Evolutionary conservation across 352 stramenopile species (phyloP).

Genomic region (Elongisporangium anandrum): DNA sequence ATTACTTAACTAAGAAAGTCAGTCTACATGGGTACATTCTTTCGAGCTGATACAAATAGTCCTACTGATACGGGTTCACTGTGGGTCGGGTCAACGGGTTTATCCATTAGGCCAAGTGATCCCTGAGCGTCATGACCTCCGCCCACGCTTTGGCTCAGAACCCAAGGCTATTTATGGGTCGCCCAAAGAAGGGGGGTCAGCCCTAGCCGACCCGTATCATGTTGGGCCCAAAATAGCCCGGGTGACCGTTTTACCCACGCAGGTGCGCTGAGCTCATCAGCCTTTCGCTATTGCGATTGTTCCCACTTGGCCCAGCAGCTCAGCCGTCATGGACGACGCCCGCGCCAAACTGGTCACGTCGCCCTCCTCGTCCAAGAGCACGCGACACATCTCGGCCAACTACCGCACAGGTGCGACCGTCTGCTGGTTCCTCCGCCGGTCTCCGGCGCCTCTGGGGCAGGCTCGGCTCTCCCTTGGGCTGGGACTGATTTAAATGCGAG

Average conservation of each 20-base stretch:
- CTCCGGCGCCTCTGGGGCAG: neutral
- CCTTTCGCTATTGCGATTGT: neutral
- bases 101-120: neutral
- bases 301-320: neutral
- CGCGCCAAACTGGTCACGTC: constrained; percentile 39
- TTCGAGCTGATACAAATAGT: neutral
- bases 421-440: neutral
- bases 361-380: constrained; percentile 35
- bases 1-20: neutral
- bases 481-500: neutral
- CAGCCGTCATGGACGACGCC: neutral
- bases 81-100: neutral
- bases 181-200: neutral
- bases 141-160: neutral
- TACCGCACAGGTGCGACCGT: constrained; percentile 46
- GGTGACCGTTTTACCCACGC: neutral
- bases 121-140: neutral
- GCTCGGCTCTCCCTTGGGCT: neutral
- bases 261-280: neutral
- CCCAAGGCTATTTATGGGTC: neutral
- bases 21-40: neutral
- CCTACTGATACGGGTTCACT: neutral
- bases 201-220: neutral
- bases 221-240: neutral
- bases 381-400: constrained; percentile 52